Evolutionary conservation across 345 rosid genomes (phyloP), one percentile per base, ranked within the genome.

Genomic region (Hibiscus trionum): DNA sequence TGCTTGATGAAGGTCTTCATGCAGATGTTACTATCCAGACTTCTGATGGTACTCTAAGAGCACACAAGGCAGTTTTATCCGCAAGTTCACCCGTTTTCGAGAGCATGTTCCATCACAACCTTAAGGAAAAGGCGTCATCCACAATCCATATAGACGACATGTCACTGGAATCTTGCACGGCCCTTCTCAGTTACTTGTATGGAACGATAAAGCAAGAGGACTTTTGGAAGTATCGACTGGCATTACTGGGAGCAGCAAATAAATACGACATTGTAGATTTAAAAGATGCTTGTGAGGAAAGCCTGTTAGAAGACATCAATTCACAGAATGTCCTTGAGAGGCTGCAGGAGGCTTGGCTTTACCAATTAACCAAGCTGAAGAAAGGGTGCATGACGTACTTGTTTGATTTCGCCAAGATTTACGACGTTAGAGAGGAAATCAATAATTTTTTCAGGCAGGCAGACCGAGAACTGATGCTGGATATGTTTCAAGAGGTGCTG

Each of bases 401-500:
- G 87, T 87, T 94, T 37, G 97, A 94, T 73, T 94, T 94, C 31
- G 97, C 96, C 9, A 91, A 91, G 88, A 87, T 94, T 63, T 85
- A 88, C 61, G 97, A 94, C 69, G 86, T 90, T 17, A 82, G 89
- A 69, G 97, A 94, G 0, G 93, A 94, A 72, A 84, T 94, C 61
- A 83, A 79, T 56, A 78, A 79, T 80, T 91, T 94, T 75, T 88
- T 94, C 83, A 82, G 86, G 75, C 87, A 84, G 52, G 98, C 96
- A 12, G 96, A 94, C 61, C 76, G 93, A 49, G 96, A 90, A 27
- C 77, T 94, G 81, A 86, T 86, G 90, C 79, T 87, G 64, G 97
- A 94, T 76, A 90, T 94, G 93, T 94, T 94, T 69, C 95, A 91
- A 71, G 97, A 91, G 78, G 90, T 91, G 66, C 90, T 94, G 44